Conservation (phyloP, 2,329 filamentous ascomycete species). For the Penicillium palitans region DNA sequence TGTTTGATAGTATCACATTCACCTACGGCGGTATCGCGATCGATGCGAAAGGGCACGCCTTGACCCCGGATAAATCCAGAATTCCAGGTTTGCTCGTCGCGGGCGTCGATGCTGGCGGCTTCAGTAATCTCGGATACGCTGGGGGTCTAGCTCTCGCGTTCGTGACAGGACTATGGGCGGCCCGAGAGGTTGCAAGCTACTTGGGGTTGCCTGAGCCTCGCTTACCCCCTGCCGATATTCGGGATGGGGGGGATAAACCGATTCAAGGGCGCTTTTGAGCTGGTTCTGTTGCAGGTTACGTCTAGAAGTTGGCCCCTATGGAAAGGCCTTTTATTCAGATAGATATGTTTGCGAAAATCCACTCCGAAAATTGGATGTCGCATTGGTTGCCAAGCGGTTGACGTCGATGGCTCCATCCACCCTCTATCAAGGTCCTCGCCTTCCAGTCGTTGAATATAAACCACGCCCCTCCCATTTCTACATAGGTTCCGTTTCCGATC, state of each 20-base stretch:
- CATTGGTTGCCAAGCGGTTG: neutral
- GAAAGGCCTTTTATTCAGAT: neutral
- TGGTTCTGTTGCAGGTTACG: too few relatives aligned
- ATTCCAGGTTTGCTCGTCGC: too few relatives aligned
- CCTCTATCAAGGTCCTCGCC: neutral
- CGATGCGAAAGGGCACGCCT: too few relatives aligned
- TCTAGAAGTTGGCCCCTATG: neutral
- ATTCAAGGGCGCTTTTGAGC: too few relatives aligned
- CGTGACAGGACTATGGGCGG: slow-evolving; percentile 5
- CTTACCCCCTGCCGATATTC: slow-evolving; percentile 23
- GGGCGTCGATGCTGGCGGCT: too few relatives aligned
- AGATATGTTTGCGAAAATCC: neutral
- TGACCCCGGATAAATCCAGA: too few relatives aligned
- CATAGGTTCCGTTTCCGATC: neutral
- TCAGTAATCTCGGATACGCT: too few relatives aligned
- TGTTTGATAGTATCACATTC: too few relatives aligned
- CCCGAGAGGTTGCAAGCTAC: slow-evolving; percentile 18
- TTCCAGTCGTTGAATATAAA: neutral
- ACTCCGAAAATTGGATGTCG: neutral
- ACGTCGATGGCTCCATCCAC: neutral
- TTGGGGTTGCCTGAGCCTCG: slow-evolving; percentile 18
- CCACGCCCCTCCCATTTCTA: neutral
- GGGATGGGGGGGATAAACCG: slow-evolving; percentile 2
- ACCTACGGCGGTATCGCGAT: too few relatives aligned
- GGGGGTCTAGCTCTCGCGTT: too few relatives aligned